Base-by-base conservation (phyloP, 768 basidiomycete species). In the Hortiboletus campestris region DNA sequence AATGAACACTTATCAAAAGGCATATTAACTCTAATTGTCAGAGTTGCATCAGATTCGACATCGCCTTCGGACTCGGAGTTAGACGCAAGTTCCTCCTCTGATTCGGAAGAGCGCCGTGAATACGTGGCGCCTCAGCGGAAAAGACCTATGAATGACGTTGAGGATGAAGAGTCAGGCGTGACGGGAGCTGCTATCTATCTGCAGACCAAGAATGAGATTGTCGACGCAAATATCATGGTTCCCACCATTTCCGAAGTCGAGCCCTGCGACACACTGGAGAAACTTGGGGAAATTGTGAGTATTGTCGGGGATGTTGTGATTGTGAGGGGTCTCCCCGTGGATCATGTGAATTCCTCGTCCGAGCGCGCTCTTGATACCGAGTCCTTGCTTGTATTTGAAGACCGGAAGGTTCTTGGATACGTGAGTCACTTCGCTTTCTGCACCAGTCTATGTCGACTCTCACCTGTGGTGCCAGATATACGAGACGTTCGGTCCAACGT, bases 401-500 rank as follows among this genome's bases (percentile, higher is more conserved):
- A 98, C 70, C 78, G 92, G 48, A 85, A 83, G 59, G 92, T 96
- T n/a, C 68, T 98, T 64, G 96, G 96, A 43, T 86, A 89, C 71
- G 94, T 96, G 72, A 74, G 89, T 79, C 19, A 32, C 40, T 35
- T 35, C 46, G 39, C 22, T 29, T 49, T 56, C 41, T 36, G 56
- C n/a, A 28, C 28, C 43, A 35, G 43, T 43, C 52, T 51, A 58
- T 61, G 63, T 53, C 39, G 55, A 47, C 32, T 47, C 65, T 58
- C 56, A 47, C 50, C 28, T 40, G 6, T 39, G 48, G 11, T 69
- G 10, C 14, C 10, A 95, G 92, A 78, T 98, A 49, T 91, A 88
- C 67, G 96, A 98, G 74, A 97, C 95, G 0, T 98, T 98, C 72
- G 96, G 96, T 11, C 94, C 96, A 3, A 92, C 95, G 10, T 80